phyloP scores from a whole-genome alignment of 148 eudicot species.

The Vaccinium macrocarpon region DNA sequence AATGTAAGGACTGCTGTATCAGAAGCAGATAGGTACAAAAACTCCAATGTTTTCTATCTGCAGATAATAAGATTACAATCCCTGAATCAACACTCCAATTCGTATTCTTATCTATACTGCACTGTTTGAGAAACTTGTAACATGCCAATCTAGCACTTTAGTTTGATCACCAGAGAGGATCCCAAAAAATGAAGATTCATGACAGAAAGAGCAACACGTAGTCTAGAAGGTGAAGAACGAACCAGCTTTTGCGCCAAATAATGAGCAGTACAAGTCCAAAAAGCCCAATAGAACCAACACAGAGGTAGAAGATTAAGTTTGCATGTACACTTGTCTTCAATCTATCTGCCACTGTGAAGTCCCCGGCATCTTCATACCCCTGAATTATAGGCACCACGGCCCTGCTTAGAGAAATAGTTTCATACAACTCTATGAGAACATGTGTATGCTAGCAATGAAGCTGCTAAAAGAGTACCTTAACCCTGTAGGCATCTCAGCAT shows the following conservation, averaged over 20 bases:
- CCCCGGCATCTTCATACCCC: slow-evolving; percentile 99
- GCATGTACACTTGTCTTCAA: slow-evolving; percentile 78
- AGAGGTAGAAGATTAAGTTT: slow-evolving; percentile 69
- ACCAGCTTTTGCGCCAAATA: slow-evolving; percentile 53
- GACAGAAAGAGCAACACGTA: slow-evolving; percentile 5
- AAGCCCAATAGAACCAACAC: slow-evolving; percentile 67
- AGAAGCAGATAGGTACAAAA: neutral
- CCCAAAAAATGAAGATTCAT: neutral
- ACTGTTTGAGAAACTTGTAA: neutral
- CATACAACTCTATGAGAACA: slow-evolving; percentile 46
- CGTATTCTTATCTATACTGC: neutral
- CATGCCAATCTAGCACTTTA: neutral
- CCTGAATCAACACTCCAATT: neutral
- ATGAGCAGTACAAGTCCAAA: slow-evolving; percentile 76
- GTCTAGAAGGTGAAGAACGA: slow-evolving; percentile 22
- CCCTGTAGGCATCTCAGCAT: neutral
- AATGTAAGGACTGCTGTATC: neutral
- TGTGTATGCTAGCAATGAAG: slow-evolving; percentile 23
- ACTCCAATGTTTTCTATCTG: neutral
- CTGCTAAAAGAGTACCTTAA: slow-evolving; percentile 9
- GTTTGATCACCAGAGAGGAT: neutral
- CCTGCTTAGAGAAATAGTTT: slow-evolving; percentile 78
- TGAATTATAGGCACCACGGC: slow-evolving; percentile 96
- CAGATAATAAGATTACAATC: neutral
- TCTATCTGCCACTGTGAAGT: slow-evolving; percentile 77